Evolutionary conservation across 2,329 filamentous ascomycete species (phyloP).

Genomic region (Talaromyces sp.): DNA sequence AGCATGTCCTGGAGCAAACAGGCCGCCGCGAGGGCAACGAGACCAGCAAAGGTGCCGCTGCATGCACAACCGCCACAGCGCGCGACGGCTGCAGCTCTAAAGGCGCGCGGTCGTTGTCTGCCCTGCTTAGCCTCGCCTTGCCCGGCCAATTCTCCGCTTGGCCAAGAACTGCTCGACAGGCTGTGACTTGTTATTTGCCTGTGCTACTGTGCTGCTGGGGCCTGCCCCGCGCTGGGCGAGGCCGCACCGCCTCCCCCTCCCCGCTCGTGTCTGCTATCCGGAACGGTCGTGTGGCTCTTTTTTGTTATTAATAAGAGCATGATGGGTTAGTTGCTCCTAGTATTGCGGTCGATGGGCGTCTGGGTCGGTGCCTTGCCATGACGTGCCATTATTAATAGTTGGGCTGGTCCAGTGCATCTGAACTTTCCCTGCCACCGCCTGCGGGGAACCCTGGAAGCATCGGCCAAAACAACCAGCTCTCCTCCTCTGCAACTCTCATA

Average conservation of each 20-base stretch:
- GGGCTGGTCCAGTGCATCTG: background rate
- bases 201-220: background rate
- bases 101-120: background rate
- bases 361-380: background rate
- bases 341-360: background rate
- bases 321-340: background rate
- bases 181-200: background rate
- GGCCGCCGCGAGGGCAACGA: background rate
- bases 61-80: background rate
- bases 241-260: background rate
- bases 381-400: background rate
- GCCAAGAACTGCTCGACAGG: background rate
- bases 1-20: background rate
- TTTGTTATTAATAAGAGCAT: background rate
- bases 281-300: background rate
- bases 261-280: background rate
- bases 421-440: background rate
- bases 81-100: background rate
- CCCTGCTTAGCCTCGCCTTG: background rate
- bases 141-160: background rate
- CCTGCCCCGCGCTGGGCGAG: background rate
- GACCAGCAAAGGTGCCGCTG: background rate
- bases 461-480: background rate
- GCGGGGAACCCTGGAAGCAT: background rate
- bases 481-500: background rate